A percentile compares a stretch with the other conserved stretches of the same genome.
These are phyloP conservation scores for Cryptosporidium sp. DNA, from an alignment of 169 alveolate species.

Conservation along the genomic window DNA sequence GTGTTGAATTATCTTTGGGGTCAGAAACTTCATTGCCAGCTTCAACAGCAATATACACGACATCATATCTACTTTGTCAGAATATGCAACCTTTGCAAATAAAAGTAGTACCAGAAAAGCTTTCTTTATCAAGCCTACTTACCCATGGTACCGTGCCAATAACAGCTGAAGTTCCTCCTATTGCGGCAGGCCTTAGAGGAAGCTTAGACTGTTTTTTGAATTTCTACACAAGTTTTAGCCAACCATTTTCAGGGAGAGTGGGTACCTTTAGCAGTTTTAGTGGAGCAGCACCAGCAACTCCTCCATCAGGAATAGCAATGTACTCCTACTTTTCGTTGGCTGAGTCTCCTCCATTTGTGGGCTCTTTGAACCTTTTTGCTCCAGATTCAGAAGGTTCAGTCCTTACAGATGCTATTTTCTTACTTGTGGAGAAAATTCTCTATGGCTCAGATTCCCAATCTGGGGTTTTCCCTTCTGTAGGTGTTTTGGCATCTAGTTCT, in stretches of 20 bases:
- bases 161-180: slow-evolving; percentile 66
- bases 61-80: slow-evolving; percentile 62
- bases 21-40: slow-evolving; percentile 50
- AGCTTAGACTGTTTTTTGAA: slow-evolving; percentile 56
- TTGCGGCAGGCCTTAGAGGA: slow-evolving; percentile 40
- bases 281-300: slow-evolving; percentile 67
- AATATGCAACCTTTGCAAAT: slow-evolving; percentile 47
- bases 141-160: slow-evolving; percentile 36
- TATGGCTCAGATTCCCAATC: slow-evolving; percentile 50
- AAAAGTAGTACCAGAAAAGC: slow-evolving; percentile 23
- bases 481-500: slow-evolving; percentile 39
- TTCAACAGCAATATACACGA: slow-evolving; percentile 33
- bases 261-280: slow-evolving; percentile 73
- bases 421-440: slow-evolving; percentile 31
- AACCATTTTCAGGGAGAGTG: slow-evolving; percentile 34
- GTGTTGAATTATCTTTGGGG: slow-evolving; percentile 50
- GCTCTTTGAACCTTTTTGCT: slow-evolving; percentile 28
- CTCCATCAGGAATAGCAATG: slow-evolving; percentile 63
- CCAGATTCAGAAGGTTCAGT: slow-evolving; percentile 45
- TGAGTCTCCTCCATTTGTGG: slow-evolving; percentile 62
- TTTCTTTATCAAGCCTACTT: slow-evolving; percentile 19
- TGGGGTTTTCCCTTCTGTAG: slow-evolving; percentile 71
- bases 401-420: slow-evolving; percentile 43
- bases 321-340: slow-evolving; percentile 45
- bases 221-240: slow-evolving; percentile 59